Base-by-base conservation (phyloP, 148 eudicot genomes). In the Spergularia marina region DNA sequence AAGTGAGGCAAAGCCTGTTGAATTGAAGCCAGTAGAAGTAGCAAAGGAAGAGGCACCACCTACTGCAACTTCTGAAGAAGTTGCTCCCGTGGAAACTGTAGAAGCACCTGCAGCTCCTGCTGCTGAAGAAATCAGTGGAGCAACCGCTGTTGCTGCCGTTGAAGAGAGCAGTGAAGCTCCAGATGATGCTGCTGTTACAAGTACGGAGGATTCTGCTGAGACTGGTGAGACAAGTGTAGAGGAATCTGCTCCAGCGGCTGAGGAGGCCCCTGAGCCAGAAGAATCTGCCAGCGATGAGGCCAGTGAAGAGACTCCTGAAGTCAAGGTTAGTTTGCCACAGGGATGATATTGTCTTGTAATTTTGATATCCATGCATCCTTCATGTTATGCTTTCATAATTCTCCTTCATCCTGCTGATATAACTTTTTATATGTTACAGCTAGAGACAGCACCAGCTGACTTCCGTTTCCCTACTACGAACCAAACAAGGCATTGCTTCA, bases 401-500 rank as follows among this genome's bases (percentile, higher is more conserved):
- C 20, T 54, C 25, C 13, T 0, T 71, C 49, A 41, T 12, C 69
- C 18, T 71, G 68, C 76, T 78, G 40, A 78, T 74, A 57, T 58
- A 53, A 21, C 5, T 17, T 57, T 72, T 41, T 68, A 40, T 60
- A 40, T 60, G 71, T 69, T 81, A 68, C 79, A 91, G 97, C 86
- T 94, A 76, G 98, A 90, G 82, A 94, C 97, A 60, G 97, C 97
- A 71, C 98, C 98, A 60, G 97, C 91, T 62, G 98, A 94, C 82
- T 94, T 85, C 65, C 96, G 97, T 57, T 94, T 94, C 87, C 98
- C 97, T 21, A 94, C 98, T 53, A 94, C 98, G 8, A 94, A 94
- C 85, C 98, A 94, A 77, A 85, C 91, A 57, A 86, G 98, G 85
- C 97, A 94, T 79, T 94, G 96, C 86, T 94, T 94, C 78, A 90